These are phyloP conservation scores for Polyporus tsugae DNA, from an alignment of 1,284 basidiomycete genomes.

Conservation along the genomic window DNA sequence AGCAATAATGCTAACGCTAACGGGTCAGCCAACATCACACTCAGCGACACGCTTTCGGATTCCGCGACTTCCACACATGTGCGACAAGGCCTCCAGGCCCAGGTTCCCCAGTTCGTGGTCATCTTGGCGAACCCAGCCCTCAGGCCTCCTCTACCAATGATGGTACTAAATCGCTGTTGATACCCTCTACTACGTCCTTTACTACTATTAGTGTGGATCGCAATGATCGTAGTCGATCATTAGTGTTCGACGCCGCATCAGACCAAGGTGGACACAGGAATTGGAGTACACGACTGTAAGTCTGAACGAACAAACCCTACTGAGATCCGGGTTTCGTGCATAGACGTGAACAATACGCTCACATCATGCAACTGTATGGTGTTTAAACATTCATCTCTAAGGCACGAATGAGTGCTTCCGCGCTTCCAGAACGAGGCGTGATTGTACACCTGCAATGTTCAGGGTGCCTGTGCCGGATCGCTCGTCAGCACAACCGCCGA, in stretches of 20 bases:
- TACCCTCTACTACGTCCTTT: too few species aligned
- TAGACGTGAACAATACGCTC: not conserved
- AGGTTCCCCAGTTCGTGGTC: too few species aligned
- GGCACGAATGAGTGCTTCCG: not conserved
- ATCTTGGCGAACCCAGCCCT: too few species aligned
- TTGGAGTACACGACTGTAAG: not conserved
- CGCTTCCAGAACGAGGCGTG: not conserved
- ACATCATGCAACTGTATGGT: not conserved
- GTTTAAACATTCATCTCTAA: not conserved
- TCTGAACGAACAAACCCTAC: not conserved
- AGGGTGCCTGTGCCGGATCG: not conserved
- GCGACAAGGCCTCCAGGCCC: too few species aligned
- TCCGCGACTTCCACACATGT: not conserved
- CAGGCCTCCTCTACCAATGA: too few species aligned
- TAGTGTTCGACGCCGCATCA: not conserved
- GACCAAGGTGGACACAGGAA: not conserved
- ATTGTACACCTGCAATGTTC: slow-evolving; percentile 1
- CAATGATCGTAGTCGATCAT: too few species aligned
- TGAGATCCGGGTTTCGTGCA: not conserved
- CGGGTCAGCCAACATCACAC: too few species aligned
- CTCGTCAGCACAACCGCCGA: not conserved
- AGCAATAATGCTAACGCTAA: not conserved
- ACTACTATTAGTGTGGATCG: too few species aligned
- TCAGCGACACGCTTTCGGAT: not conserved
- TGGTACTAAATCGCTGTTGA: too few species aligned